Evolutionary conservation across 805 yeast genomes (phyloP).

Genomic region (Wickerhamomyces bisporus): DNA sequence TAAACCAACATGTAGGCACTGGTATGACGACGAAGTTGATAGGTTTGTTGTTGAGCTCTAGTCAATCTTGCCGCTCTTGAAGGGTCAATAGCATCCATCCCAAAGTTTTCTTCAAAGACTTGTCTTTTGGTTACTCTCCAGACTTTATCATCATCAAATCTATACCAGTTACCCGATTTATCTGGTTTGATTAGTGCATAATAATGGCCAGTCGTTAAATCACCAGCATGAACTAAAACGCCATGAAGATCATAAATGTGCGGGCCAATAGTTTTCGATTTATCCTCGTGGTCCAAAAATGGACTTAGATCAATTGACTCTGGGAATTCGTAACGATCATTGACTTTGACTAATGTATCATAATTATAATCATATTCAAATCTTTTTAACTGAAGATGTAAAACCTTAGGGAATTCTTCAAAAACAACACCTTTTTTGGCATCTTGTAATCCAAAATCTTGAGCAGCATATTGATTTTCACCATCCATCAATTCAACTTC

Average conservation of each 20-base stretch:
- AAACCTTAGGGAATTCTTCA: constrained; percentile 83
- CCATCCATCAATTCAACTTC: constrained; percentile 88
- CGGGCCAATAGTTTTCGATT: constrained; percentile 39
- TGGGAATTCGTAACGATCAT: constrained; percentile 89
- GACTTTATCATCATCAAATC: constrained; percentile 94
- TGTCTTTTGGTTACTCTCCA: constrained; percentile 80
- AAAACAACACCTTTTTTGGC: constrained; percentile 96
- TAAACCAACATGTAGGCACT: constrained; percentile 98
- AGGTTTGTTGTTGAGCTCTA: constrained; percentile 56
- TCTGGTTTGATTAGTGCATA: constrained; percentile 89
- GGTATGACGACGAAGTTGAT: constrained; percentile 72
- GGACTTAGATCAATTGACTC: constrained; percentile 75
- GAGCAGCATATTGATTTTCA: constrained; percentile 93
- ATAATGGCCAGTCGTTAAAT: constrained; percentile 93
- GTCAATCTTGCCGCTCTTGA: constrained; percentile 46
- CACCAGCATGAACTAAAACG: constrained; percentile 94
- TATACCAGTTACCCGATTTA: constrained; percentile 66
- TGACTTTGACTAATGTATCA: constrained; percentile 84
- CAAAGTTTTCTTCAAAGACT: constrained; percentile 90
- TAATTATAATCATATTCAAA: constrained; percentile 91
- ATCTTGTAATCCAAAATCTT: constrained; percentile 85
- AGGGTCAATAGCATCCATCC: constrained; percentile 58
- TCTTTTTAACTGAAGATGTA: constrained; percentile 89
- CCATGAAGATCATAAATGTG: constrained; percentile 87
- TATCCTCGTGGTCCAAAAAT: constrained; percentile 54